Evolutionary conservation across 1,284 basidiomycete species (phyloP).

Genomic region (Ceratobasidium papillatum): DNA sequence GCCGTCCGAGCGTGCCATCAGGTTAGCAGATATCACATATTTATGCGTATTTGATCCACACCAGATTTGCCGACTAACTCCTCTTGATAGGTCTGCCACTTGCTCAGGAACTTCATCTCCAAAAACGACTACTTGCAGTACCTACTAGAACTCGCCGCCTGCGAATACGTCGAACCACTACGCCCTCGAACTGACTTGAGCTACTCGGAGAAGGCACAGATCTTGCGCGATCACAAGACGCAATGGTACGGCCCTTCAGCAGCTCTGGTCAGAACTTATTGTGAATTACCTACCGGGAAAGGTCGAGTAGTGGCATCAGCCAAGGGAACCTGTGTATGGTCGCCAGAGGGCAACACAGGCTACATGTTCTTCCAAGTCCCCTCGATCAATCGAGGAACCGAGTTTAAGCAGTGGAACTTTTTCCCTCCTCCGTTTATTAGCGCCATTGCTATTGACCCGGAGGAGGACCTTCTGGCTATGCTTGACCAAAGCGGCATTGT

Average conservation of each 20-base stretch:
- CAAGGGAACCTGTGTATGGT: not conserved
- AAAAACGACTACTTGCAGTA: not conserved
- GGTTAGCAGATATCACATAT: not conserved
- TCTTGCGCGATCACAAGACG: not conserved
- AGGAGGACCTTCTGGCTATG: not conserved
- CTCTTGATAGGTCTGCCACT: not conserved
- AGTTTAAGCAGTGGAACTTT: not conserved
- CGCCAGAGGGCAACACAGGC: not conserved
- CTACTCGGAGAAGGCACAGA: not conserved
- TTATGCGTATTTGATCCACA: too few relatives aligned
- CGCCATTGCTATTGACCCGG: not conserved
- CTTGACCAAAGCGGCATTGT: not conserved
- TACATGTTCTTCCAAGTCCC: constrained; percentile 7
- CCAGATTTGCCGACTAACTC: not conserved
- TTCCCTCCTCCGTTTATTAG: too few relatives aligned
- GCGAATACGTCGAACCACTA: not conserved
- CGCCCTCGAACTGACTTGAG: not conserved
- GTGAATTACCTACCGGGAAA: not conserved
- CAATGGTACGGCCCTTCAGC: not conserved
- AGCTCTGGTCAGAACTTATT: not conserved
- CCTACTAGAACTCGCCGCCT: not conserved
- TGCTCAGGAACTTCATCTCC: not conserved
- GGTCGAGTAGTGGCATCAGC: not conserved
- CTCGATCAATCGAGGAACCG: not conserved
- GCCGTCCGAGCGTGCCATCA: not conserved